Base-by-base conservation (phyloP, 148 eudicot species). In the Fagopyrum tataricum region DNA sequence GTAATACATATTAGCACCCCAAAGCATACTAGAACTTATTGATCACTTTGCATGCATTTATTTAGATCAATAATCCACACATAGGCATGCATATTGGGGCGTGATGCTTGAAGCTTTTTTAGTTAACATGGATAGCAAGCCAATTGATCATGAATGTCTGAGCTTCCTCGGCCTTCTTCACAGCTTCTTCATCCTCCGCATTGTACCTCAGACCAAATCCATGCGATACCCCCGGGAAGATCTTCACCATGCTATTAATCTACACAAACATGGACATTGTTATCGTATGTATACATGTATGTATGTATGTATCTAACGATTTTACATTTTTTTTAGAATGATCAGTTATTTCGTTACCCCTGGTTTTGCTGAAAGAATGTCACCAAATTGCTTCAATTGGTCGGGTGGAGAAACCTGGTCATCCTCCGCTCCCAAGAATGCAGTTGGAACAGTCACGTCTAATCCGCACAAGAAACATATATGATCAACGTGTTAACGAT, bases 361-460 rank as follows among this genome's bases (percentile, higher is more conserved):
- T 4, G 83, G 20, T 73, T 84, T 84, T n/a, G 81, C 78, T 4
- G 83, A 73, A 67, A 88, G 72, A 41, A 82, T 78, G 44, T 84
- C 77, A 51, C 72, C 89, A 2, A 88, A 75, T 6, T 76, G 78
- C 67, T 79, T 88, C 44, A 84, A 3, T 31, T 75, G 80, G 40
- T 84, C 87, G 0, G 88, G 79, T 20, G 91, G 80, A 15, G 79
- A 80, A 47, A 3, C 7, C 1, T 40, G 37, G 75, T 88, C 91
- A 51, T 68, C 53, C 70, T 88, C 89, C 31, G 89, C 89, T 24
- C 87, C 91, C 56, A 85, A 48, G 37, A 88, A 71, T 11, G 91
- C 75, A 51, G 76, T 64, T n/a, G 91, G 87, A 52, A 48, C 42
- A 61, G 82, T 88, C 6, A 82, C 82, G 70, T 74, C 91, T 88